These are phyloP conservation scores for Alternaria rosae DNA, from an alignment of 2,329 filamentous ascomycete species.

Conservation along the genomic window DNA sequence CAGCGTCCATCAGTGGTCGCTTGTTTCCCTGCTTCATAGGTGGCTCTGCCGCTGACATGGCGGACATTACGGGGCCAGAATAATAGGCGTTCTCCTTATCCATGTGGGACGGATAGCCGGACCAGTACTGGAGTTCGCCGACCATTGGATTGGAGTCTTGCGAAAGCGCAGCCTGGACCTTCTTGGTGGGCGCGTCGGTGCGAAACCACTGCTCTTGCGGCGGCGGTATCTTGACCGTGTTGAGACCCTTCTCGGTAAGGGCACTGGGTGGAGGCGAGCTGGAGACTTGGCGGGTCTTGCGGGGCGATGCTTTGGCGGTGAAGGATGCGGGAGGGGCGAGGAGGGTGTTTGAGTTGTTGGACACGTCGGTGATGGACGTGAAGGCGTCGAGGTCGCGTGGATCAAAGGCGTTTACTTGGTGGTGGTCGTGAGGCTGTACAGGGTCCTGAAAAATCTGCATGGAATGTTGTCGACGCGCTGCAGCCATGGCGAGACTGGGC, in stretches of 20 bases:
- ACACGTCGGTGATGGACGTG: conserved; percentile 54
- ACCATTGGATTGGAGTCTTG: conserved; percentile 35
- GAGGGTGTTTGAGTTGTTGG: conserved; percentile 67
- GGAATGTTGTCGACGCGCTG: conserved; percentile 63
- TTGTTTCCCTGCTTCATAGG: conserved; percentile 53
- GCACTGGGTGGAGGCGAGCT: conserved; percentile 66
- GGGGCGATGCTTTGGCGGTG: conserved; percentile 69
- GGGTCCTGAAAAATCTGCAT: conserved; percentile 68
- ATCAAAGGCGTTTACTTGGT: conserved; percentile 57
- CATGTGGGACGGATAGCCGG: conserved; percentile 53
- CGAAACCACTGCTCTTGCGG: conserved; percentile 62
- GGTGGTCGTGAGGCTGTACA: conserved; percentile 51
- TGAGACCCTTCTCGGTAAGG: conserved; percentile 69
- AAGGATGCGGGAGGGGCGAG: conserved; percentile 67
- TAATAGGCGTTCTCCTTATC: conserved; percentile 60
- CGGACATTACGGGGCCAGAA: conserved; percentile 45
- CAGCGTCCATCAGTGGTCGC: conserved; percentile 74
- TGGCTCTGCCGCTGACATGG: conserved; percentile 35
- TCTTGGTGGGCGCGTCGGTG: conserved; percentile 76
- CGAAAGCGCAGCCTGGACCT: conserved; percentile 59
- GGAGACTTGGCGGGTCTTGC: conserved; percentile 66
- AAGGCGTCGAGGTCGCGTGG: conserved; percentile 60
- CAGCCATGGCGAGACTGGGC: conserved; percentile 54
- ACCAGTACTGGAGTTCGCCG: conserved; percentile 64
- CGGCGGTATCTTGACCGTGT: conserved; percentile 72